Base-by-base conservation (phyloP, 352 stramenopile genomes). In the Phytophthora citricola region DNA sequence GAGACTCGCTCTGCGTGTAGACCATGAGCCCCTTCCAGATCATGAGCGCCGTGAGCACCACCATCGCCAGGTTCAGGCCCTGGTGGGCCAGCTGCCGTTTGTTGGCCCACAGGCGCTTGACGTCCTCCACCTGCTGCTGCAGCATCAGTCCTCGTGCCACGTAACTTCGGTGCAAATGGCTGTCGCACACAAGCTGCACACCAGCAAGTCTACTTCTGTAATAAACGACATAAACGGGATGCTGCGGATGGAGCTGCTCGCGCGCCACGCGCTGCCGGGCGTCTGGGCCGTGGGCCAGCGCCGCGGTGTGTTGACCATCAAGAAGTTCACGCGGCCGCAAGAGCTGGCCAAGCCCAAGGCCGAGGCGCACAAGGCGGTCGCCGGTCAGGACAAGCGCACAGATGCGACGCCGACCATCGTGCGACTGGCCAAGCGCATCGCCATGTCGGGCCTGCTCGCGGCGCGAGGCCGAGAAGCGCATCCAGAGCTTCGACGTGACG, bases 21-120 rank as follows among this genome's bases (percentile, higher is more conserved):
- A 98, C 91, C 95, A 99, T 99, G 52, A 99, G 86, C 38, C 89
- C 94, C 71, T 99, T 99, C 98, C 98, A 99, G 72, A 99, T 99
- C 97, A 99, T 99, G 40, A 99, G 81, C 41, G 98, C 98, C 41
- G 90, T 98, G 67, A 99, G 97, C 58, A 99, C 95, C 71, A 99
- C 98, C 95, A 99, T 98, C 52, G 95, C 95, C 55, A 99, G 84
- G 81, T 99, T 99, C 36, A 99, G 87, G 31, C 89, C 78, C 80
- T 99, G 98, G 76, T 99, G 98, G 51, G 92, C 78, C 41, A 99
- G 76, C 81, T 98, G 93, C 36, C 97, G 92, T 83, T 99, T 99
- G 83, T 99, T 99, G 57, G 89, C 90, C 96, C 97, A 99, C 41
- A 99, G 89, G 71, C 98, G 98, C 79, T 99, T 99, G 39, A 99